phyloP scores from a whole-genome alignment of 2,329 filamentous ascomycete genomes.

The Alternaria triticina region DNA sequence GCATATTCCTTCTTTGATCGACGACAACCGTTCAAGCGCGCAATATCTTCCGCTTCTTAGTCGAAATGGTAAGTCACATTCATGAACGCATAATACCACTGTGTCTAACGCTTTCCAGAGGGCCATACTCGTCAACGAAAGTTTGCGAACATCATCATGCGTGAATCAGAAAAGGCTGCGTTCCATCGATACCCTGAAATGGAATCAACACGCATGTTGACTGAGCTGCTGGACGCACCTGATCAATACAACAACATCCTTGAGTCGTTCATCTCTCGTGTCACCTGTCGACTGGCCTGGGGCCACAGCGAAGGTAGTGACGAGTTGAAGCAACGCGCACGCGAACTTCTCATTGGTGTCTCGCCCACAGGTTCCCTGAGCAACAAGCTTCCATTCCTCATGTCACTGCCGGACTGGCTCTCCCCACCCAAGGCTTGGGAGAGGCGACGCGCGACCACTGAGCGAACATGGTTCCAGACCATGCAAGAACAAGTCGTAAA shows the following conservation, averaged over 20 bases:
- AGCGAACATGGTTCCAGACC: slow-evolving; percentile 52
- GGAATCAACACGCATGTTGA: slow-evolving; percentile 54
- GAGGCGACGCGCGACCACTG: slow-evolving; percentile 50
- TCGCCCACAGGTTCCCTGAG: slow-evolving; percentile 54
- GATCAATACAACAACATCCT: slow-evolving; percentile 52
- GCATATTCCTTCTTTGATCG: slow-evolving; percentile 53
- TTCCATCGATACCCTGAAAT: slow-evolving; percentile 55
- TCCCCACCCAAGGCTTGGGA: slow-evolving; percentile 55
- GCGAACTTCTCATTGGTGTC: slow-evolving; percentile 55
- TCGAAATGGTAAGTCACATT: slow-evolving; percentile 47
- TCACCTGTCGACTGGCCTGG: slow-evolving; percentile 57
- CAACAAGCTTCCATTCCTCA: slow-evolving; percentile 56
- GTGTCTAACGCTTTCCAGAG: slow-evolving; percentile 35
- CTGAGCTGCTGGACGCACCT: slow-evolving; percentile 53
- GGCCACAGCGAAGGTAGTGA: slow-evolving; percentile 53
- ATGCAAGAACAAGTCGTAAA: slow-evolving; percentile 52
- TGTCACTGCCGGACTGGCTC: slow-evolving; percentile 53
- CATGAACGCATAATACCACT: background rate
- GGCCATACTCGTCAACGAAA: slow-evolving; percentile 53
- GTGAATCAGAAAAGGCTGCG: slow-evolving; percentile 48
- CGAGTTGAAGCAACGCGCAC: slow-evolving; percentile 55
- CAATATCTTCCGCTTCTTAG: slow-evolving; percentile 55
- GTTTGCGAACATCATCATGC: slow-evolving; percentile 56
- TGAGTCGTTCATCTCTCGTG: slow-evolving; percentile 54
- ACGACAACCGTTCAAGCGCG: slow-evolving; percentile 53